Evolutionary conservation across 768 basidiomycete genomes (phyloP).

Genomic region (Phylloporus rhodoxanthus): DNA sequence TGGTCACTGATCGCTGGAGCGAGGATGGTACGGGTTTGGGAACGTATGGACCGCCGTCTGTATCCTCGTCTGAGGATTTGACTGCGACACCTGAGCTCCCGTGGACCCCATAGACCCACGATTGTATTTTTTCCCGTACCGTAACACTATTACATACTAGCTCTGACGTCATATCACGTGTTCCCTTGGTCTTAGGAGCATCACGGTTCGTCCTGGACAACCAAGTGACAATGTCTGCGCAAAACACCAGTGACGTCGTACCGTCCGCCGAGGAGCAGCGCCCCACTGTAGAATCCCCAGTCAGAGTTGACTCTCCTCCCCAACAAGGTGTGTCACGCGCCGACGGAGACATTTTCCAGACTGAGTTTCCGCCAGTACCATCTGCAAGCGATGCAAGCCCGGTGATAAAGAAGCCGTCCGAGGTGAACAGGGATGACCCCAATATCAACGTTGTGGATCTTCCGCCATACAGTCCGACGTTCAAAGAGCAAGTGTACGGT

Average conservation of each 20-base stretch:
- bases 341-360: background rate
- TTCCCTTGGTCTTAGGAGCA: background rate
- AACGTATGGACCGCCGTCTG: slow-evolving; percentile 9
- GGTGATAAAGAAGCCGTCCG: slow-evolving; percentile 26
- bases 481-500: slow-evolving; percentile 60
- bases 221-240: background rate
- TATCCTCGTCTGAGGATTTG: slow-evolving; percentile 25
- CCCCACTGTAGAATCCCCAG: slow-evolving; percentile 22
- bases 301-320: slow-evolving; percentile 23
- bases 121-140: background rate
- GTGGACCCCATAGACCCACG: background rate
- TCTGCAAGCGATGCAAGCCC: slow-evolving; percentile 33
- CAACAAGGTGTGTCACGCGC: slow-evolving; percentile 35
- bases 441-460: slow-evolving; percentile 23
- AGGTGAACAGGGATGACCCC: slow-evolving; percentile 23
- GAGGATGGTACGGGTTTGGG: slow-evolving; percentile 27
- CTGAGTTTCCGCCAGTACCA: slow-evolving; percentile 23
- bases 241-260: background rate
- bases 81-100: slow-evolving; percentile 7
- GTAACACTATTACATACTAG: too few relatives aligned
- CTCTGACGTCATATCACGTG: slow-evolving; percentile 28
- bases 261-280: slow-evolving; percentile 5
- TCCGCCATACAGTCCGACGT: slow-evolving; percentile 35
- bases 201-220: slow-evolving; percentile 3
- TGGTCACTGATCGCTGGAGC: slow-evolving; percentile 59